A percentile compares a stretch with the other conserved stretches of the same genome.
phyloP scores from a whole-genome alignment of 2,329 filamentous ascomycete genomes.

The Trichoderma koningiopsis region DNA sequence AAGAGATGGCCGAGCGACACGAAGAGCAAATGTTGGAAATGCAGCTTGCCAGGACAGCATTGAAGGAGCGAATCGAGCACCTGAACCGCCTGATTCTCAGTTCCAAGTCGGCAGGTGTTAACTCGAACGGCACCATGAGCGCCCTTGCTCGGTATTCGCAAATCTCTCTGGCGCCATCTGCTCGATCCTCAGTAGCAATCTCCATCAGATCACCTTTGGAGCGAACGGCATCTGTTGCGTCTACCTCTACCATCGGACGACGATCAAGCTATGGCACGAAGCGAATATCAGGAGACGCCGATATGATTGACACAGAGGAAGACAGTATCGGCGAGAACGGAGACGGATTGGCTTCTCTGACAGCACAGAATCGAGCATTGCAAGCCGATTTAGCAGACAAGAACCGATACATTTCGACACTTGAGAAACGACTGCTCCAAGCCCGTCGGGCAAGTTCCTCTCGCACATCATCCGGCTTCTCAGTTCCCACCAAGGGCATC shows the following conservation, averaged over 20 bases:
- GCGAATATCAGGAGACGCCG: conserved; percentile 44
- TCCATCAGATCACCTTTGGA: conserved; percentile 61
- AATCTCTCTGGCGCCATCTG: conserved; percentile 54
- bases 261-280: conserved; percentile 49
- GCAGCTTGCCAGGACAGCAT: conserved; percentile 90
- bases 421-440: conserved; percentile 90
- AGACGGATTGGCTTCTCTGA: conserved; percentile 79
- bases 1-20: conserved; percentile 81
- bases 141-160: conserved; percentile 68
- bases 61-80: conserved; percentile 97
- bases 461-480: conserved; percentile 75
- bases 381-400: conserved; percentile 96
- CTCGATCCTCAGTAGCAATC: conserved; percentile 70
- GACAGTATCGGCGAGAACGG: conserved; percentile 79
- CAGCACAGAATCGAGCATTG: conserved; percentile 86
- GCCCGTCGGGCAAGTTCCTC: conserved; percentile 88
- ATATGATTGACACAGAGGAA: conserved; percentile 57
- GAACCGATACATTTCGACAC: conserved; percentile 90
- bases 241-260: conserved; percentile 61
- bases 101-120: conserved; percentile 94
- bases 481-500: conserved; percentile 60
- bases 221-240: conserved; percentile 68
- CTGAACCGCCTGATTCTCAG: conserved; percentile 92
- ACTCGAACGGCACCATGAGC: conserved; percentile 72
- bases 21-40: conserved; percentile 99